Conservation (phyloP, 2,329 filamentous ascomycete species). For the Endothia cerciana region DNA sequence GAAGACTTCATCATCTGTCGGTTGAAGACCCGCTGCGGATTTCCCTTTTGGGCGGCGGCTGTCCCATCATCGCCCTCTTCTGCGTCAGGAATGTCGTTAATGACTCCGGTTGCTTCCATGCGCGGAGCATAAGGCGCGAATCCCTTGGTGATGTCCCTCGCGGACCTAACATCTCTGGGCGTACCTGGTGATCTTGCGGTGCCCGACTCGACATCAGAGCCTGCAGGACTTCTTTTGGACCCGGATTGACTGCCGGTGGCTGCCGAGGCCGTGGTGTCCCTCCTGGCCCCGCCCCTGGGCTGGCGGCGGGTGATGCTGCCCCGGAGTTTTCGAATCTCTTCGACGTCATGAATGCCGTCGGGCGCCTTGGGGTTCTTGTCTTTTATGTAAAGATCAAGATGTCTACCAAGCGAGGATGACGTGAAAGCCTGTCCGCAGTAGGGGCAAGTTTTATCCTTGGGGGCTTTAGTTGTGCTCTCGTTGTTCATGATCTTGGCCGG, state of each 20-base stretch:
- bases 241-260: conserved; percentile 55
- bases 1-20: conserved; percentile 61
- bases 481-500: conserved; percentile 37
- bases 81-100: conserved; percentile 69
- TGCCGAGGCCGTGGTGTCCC: conserved; percentile 59
- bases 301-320: conserved; percentile 87
- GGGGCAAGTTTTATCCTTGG: conserved; percentile 86
- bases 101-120: conserved; percentile 77
- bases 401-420: conserved; percentile 88
- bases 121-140: conserved; percentile 61
- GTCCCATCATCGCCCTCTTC: conserved; percentile 40
- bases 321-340: conserved; percentile 82
- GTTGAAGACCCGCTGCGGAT: conserved; percentile 49
- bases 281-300: conserved; percentile 67
- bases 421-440: conserved; percentile 92
- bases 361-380: conserved; percentile 87
- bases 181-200: conserved; percentile 42
- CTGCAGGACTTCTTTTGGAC: conserved; percentile 43
- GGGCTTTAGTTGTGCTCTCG: conserved; percentile 52
- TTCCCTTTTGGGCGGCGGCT: conserved; percentile 42
- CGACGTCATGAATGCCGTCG: conserved; percentile 88
- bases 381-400: conserved; percentile 92
- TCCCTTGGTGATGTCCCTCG: conserved; percentile 54
- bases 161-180: conserved; percentile 47
- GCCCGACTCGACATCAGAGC: conserved; percentile 44